These are phyloP conservation scores for Fusarium sp. DNA, from an alignment of 2,329 filamentous ascomycete species.

Conservation along the genomic window DNA sequence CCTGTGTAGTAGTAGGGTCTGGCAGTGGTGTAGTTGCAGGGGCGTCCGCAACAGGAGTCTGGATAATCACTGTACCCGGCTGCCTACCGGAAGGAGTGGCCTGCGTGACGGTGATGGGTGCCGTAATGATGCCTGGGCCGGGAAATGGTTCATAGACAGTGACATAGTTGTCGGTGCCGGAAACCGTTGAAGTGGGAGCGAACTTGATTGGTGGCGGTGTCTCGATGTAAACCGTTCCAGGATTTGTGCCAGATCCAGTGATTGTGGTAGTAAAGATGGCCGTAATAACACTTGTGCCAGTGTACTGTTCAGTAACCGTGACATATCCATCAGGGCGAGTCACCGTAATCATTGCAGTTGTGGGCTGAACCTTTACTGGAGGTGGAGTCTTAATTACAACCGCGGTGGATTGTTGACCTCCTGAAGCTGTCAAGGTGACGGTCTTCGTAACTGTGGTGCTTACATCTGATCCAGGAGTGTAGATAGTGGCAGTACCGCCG, in stretches of 20 bases:
- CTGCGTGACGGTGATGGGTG: conserved; percentile 21
- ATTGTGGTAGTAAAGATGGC: conserved; percentile 25
- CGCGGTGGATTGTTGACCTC: conserved; percentile 5
- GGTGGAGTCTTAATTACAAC: conserved; percentile 21
- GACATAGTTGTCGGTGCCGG: conserved; percentile 21
- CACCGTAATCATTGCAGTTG: conserved; percentile 1
- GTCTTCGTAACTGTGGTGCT: conserved; percentile 22
- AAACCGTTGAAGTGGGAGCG: conserved; percentile 9
- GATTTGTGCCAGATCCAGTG: conserved; percentile 7
- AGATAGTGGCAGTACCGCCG: conserved; percentile 20
- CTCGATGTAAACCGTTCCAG: conserved; percentile 28
- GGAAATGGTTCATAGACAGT: conserved; percentile 27
- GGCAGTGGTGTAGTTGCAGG: background rate
- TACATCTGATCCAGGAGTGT: conserved; percentile 10
- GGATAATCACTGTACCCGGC: conserved; percentile 23
- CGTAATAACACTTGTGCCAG: conserved; percentile 14
- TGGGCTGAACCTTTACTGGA: conserved; percentile 14
- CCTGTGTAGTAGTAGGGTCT: conserved; percentile 3
- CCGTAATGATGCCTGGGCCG: conserved; percentile 24
- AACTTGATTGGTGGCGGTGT: conserved; percentile 20
- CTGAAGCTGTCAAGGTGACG: conserved; percentile 4
- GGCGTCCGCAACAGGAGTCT: conserved; percentile 6
- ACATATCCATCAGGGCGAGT: conserved; percentile 4
- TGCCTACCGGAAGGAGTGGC: conserved; percentile 8
- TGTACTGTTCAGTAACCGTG: conserved; percentile 13